A percentile compares a stretch with the other conserved stretches of the same genome.
These are phyloP conservation scores for Monosporozyma unispora DNA, from an alignment of 805 yeast species.

Conservation along the genomic window DNA sequence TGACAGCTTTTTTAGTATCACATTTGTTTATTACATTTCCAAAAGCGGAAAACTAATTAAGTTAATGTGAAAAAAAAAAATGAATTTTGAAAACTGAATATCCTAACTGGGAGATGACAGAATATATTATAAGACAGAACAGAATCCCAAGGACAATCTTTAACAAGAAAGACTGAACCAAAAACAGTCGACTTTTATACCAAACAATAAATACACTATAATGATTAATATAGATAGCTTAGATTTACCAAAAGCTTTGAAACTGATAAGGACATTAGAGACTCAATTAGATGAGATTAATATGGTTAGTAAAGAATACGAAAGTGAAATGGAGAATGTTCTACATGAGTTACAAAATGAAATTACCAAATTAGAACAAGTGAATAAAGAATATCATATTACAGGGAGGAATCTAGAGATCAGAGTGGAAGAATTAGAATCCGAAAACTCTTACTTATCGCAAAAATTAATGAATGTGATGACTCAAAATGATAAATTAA, in stretches of 20 bases:
- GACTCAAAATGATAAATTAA: constrained; percentile 11
- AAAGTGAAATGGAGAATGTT: constrained; percentile 14
- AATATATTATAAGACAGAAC: not conserved
- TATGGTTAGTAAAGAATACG: constrained; percentile 14
- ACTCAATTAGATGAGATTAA: constrained; percentile 15
- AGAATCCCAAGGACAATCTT: not conserved
- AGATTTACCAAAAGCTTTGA: constrained; percentile 9
- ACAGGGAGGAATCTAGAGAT: constrained; percentile 8
- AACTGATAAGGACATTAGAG: constrained; percentile 10
- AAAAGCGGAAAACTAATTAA: not conserved
- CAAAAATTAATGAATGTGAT: constrained; percentile 6
- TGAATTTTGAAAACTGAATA: not conserved
- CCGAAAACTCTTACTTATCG: constrained; percentile 9
- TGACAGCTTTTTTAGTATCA: not conserved
- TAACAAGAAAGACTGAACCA: not conserved
- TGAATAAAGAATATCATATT: not conserved
- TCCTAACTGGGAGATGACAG: not conserved
- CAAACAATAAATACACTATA: too few relatives aligned
- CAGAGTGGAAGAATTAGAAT: constrained; percentile 15
- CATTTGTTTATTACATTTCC: not conserved
- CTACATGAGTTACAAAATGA: constrained; percentile 4
- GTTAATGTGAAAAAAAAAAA: not conserved
- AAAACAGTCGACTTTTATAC: not conserved
- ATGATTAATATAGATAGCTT: not conserved
- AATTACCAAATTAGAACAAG: constrained; percentile 4